Conservation (phyloP, 2,329 filamentous ascomycete genomes). For the Aspergillus quadrilineatus region DNA sequence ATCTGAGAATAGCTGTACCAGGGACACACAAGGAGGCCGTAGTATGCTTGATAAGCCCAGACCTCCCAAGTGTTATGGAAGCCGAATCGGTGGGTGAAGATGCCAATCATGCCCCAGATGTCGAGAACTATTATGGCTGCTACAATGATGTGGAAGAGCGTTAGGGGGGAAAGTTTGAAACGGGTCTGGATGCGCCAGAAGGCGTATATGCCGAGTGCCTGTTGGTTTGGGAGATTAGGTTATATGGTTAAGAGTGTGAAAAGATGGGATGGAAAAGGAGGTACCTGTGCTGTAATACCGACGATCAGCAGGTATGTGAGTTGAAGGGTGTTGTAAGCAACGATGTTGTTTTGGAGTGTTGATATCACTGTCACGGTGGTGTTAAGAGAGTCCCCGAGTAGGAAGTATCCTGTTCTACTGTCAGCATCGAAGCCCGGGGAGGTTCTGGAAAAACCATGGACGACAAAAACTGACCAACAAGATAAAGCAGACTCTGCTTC, state of each 20-base stretch:
- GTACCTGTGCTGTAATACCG: constrained; percentile 61
- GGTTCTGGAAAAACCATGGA: background rate
- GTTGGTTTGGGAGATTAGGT: background rate
- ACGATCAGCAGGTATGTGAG: constrained; percentile 67
- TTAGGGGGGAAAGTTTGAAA: constrained; percentile 62
- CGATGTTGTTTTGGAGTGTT: constrained; percentile 64
- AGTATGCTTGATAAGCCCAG: constrained; percentile 56
- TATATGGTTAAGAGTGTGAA: background rate
- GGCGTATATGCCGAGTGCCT: constrained; percentile 56
- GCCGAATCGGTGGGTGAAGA: constrained; percentile 55
- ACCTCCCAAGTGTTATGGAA: constrained; percentile 57
- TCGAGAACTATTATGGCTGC: constrained; percentile 60
- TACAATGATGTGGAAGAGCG: constrained; percentile 67
- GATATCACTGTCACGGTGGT: constrained; percentile 68
- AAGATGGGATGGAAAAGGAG: background rate
- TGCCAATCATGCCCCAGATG: constrained; percentile 60
- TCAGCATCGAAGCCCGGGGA: background rate
- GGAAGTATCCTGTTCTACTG: constrained; percentile 54
- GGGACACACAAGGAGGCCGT: constrained; percentile 65
- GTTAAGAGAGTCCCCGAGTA: constrained; percentile 68
- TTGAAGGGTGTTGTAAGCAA: constrained; percentile 64
- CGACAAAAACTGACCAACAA: constrained; percentile 49
- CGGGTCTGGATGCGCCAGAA: constrained; percentile 64
- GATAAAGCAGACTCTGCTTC: constrained; percentile 65
- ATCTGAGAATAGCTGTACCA: constrained; percentile 72